phyloP scores from a whole-genome alignment of 805 yeast species.

The Candida ponderosae region DNA sequence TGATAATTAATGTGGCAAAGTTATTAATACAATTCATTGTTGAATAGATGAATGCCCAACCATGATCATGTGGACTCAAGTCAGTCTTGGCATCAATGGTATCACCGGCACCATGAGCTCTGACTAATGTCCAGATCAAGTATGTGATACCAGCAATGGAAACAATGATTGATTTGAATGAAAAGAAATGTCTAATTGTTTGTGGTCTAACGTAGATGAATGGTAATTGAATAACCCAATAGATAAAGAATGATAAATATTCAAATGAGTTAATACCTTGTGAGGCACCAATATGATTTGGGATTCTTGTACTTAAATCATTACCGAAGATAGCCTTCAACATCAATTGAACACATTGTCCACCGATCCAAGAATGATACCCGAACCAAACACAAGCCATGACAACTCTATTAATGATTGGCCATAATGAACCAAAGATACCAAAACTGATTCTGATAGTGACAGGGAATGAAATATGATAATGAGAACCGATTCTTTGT shows the following conservation, averaged over 20 bases:
- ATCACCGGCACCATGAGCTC: slow-evolving; percentile 77
- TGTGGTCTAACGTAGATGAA: slow-evolving; percentile 80
- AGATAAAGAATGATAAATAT: slow-evolving; percentile 70
- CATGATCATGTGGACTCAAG: slow-evolving; percentile 47
- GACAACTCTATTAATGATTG: slow-evolving; percentile 78
- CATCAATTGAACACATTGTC: slow-evolving; percentile 75
- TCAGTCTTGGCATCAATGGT: too few species aligned
- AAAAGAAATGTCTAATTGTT: slow-evolving; percentile 72
- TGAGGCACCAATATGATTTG: slow-evolving; percentile 47
- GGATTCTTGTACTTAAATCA: slow-evolving; percentile 53
- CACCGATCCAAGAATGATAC: slow-evolving; percentile 81
- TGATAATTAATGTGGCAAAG: slow-evolving; percentile 71
- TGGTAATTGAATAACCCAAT: slow-evolving; percentile 76
- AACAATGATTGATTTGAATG: slow-evolving; percentile 68
- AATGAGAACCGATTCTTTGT: slow-evolving; percentile 72
- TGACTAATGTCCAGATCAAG: slow-evolving; percentile 74
- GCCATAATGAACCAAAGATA: slow-evolving; percentile 82
- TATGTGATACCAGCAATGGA: slow-evolving; percentile 83
- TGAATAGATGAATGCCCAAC: slow-evolving; percentile 70
- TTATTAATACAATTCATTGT: slow-evolving; percentile 72
- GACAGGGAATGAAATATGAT: slow-evolving; percentile 83
- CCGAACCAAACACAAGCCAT: slow-evolving; percentile 88
- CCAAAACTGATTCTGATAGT: slow-evolving; percentile 80
- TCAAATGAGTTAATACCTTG: slow-evolving; percentile 62
- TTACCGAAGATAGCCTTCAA: slow-evolving; percentile 68